phyloP scores from a whole-genome alignment of 495 filamentous ascomycete species.

The Talaromyces stipitatus region DNA sequence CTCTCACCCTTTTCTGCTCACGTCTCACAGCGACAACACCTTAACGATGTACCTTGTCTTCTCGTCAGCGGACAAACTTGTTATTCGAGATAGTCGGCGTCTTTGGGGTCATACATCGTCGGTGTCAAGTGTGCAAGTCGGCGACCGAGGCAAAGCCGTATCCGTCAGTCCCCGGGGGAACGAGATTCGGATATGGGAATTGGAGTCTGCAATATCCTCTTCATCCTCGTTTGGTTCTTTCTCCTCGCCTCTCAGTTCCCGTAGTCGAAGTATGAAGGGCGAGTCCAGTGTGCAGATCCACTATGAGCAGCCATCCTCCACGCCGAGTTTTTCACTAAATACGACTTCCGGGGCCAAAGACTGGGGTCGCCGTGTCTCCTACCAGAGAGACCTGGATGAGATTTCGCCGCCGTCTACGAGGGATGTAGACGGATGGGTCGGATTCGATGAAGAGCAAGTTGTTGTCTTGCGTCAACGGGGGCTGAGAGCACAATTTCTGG shows the following conservation, averaged over 20 bases:
- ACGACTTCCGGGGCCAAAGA: background rate
- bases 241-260: background rate
- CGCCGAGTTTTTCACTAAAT: background rate
- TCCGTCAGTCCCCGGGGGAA: constrained; percentile 76
- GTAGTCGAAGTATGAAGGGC: constrained; percentile 22
- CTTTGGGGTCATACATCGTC: constrained; percentile 95
- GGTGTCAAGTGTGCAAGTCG: constrained; percentile 79
- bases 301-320: constrained; percentile 17
- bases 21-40: constrained; percentile 87
- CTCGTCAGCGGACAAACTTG: constrained; percentile 57
- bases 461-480: constrained; percentile 70
- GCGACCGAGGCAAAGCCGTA: constrained; percentile 79
- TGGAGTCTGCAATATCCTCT: constrained; percentile 63
- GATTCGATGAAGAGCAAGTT: constrained; percentile 92
- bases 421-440: constrained; percentile 56
- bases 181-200: constrained; percentile 89
- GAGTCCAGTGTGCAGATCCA: constrained; percentile 51
- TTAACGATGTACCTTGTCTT: constrained; percentile 79
- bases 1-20: constrained; percentile 84
- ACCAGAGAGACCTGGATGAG: background rate
- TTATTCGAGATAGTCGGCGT: constrained; percentile 64
- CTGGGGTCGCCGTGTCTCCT: background rate
- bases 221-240: constrained; percentile 10
- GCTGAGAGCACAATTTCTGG: constrained; percentile 60
- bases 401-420: background rate